Base-by-base conservation (phyloP, 2,329 filamentous ascomycete species). In the Juglanconis sp. region DNA sequence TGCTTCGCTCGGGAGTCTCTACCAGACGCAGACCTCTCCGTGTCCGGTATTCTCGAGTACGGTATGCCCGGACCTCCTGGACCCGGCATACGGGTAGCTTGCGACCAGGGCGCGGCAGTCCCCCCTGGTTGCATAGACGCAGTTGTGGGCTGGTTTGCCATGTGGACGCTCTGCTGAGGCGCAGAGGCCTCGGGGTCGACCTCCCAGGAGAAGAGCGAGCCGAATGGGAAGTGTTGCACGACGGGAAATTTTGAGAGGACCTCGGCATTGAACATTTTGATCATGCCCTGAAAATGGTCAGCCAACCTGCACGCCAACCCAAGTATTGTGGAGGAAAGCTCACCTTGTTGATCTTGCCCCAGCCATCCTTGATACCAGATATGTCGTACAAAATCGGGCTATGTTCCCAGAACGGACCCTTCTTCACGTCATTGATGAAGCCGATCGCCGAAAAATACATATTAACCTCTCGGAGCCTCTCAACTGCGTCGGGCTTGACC, bases 231-330 rank as follows among this genome's bases (percentile, higher is more conserved):
- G 74, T 99, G 95, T 75, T 99, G 95, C n/a, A 99, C 92, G 3
- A 99, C 95, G 3, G 95, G 95, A 70, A 97, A 97, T 74, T 99
- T 99, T 44, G 90, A 91, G 13, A 99, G 80, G 3, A 99, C 95
- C 77, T 99, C 95, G 17, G 91, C 95, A 66, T 96, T 92, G 77
- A 94, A 99, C 95, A 99, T 99, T 76, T 98, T 99, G 69, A 99
- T 86, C 95, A 99, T 98, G 55, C 95, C 95, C 87, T 89, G 62
- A 8, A n/a, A 32, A 38, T 24, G 42, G 17, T 59, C 10, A 11
- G 13, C 44, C 11, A 46, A 63, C 38, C 6, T 31, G 48, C 31
- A 49, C 36, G 11, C 9, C 13, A 15, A 10, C 15, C 3, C 5
- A 4, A 10, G 11, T n/a, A 55, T 56, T 53, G 60, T 51, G 24